Evolutionary conservation across 1,284 basidiomycete genomes (phyloP), one percentile per base, ranked within the genome.

Genomic region (Melampsora larici-populina): DNA sequence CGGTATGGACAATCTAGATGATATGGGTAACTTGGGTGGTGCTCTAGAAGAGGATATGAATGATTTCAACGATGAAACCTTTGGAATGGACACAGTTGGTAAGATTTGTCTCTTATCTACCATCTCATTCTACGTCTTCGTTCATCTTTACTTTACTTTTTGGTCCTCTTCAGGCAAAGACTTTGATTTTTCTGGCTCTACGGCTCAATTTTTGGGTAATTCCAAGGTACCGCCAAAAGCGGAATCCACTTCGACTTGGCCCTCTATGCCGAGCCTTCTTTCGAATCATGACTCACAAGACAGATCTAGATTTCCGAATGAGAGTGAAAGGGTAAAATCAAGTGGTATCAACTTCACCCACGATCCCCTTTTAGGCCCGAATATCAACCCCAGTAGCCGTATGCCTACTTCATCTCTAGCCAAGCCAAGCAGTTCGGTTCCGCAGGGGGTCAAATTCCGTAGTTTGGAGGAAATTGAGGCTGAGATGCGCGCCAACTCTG

Each of bases 21-120:
- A 95, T 2, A 85, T 91, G 0, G 93, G 92, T 11, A 93, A 93
- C 0, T 83, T 96, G 49, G 85, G 86, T 79, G 90, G 90, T 36
- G 94, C 93, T 93, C 86, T 89, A 49, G 85, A 90, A 31, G 88
- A 93, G 6, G 91, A 95, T 84, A 84, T 86, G 51, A 83, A 82
- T 51, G 76, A 78, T 67, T 78, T 78, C 49, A 78, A 78, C 71
- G 76, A 78, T 40, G 69, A 78, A 62, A 78, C 76, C 17, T 78
- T 78, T 48, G 76, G 76, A 58, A 66, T 78, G 69, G 76, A 78
- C n/a, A 58, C 58, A 43, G 69, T 78, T 48, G 76, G 76, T 78
- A 31, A 60, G 76, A 46, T 26, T 13, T 15, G 18, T 9, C n/a
- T 49, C 58, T 15, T 9, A 48, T 24, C 29, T 21, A 13, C 21